Evolutionary conservation across 257 asterid genomes (phyloP), one percentile per base, ranked within the genome.

Genomic region (Solanum clarkiae): DNA sequence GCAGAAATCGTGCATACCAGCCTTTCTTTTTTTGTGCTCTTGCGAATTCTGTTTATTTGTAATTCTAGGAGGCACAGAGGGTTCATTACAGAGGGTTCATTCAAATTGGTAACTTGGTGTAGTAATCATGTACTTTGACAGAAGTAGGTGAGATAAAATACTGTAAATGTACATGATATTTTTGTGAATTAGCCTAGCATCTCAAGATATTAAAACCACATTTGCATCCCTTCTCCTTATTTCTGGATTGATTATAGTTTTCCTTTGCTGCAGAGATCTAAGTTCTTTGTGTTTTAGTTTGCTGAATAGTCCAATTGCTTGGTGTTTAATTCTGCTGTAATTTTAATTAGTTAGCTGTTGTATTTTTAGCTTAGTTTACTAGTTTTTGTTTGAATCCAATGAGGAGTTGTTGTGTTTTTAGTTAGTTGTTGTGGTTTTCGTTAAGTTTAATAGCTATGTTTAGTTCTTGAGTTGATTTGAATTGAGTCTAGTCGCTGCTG

Each of bases 241-340:
- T 49, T 74, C 59, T 9, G 22, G 2, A 22, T 75, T 75, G 60
- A 75, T 18, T 22, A 13, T 75, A 44, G n/a, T 24, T 75, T 40
- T 86, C 80, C 20, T 86, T 57, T 63, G 69, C 56, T 84, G 88
- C 90, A 93, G 97, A 80, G 97, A 93, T 85, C 86, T 93, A 75
- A 93, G 95, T 59, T 91, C 29, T 26, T 26, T 26, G 26, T 26
- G 29, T 29, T 29, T 29, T 29, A 29, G 32, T 29, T 29, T 29
- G 32, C 32, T 29, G 32, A 29, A 29, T 29, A 29, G 3, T 29
- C 3, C 3, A 29, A 2, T 29, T 29, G 32, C 32, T 29, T 29
- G 3, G 32, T 29, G 32, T 29, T 29, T 29, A 29, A 29, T 2
- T 29, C 32, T 29, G 32, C 32, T 29, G 32, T 29, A 29, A 29